Conservation (phyloP, 2,329 filamentous ascomycete species). For the Verticillium isaacii region DNA sequence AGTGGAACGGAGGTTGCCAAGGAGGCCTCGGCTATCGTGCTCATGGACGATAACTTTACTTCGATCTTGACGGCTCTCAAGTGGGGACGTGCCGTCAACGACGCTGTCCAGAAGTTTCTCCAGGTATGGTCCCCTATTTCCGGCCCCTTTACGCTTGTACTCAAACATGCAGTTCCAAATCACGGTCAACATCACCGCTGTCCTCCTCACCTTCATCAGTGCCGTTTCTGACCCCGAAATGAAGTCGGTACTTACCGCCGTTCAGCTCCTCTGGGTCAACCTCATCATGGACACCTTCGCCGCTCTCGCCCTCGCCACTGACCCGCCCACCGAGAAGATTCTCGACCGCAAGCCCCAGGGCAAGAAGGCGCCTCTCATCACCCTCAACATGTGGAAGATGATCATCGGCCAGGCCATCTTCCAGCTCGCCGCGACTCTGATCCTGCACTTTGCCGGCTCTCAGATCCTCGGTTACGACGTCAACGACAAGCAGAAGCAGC, state of each 20-base stretch:
- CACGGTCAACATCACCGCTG: conserved; percentile 66
- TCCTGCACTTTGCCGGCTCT: conserved; percentile 56
- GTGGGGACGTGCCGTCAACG: conserved; percentile 66
- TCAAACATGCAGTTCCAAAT: conserved; percentile 52
- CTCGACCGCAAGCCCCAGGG: conserved; percentile 47
- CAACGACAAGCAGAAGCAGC: conserved; percentile 30
- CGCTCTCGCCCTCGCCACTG: conserved; percentile 60
- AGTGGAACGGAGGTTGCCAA: conserved; percentile 64
- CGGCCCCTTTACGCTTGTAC: background rate
- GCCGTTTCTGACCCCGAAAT: conserved; percentile 52
- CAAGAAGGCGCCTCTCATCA: conserved; percentile 71
- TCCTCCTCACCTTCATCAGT: conserved; percentile 60
- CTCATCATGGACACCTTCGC: conserved; percentile 68
- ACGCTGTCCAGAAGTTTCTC: conserved; percentile 63
- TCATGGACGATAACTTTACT: conserved; percentile 64
- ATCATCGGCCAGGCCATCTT: conserved; percentile 58
- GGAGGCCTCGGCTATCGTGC: conserved; percentile 63
- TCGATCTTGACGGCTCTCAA: conserved; percentile 63
- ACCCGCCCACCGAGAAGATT: conserved; percentile 53
- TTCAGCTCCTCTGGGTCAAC: conserved; percentile 66
- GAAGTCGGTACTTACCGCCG: conserved; percentile 58
- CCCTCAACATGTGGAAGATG: conserved; percentile 65
- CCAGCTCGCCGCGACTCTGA: conserved; percentile 54
- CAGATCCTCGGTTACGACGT: conserved; percentile 47
- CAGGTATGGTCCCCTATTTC: conserved; percentile 27